A percentile compares a stretch with the other conserved stretches of the same genome.
Conservation (phyloP, 345 rosid species). For the Anastatica hierochuntica region DNA sequence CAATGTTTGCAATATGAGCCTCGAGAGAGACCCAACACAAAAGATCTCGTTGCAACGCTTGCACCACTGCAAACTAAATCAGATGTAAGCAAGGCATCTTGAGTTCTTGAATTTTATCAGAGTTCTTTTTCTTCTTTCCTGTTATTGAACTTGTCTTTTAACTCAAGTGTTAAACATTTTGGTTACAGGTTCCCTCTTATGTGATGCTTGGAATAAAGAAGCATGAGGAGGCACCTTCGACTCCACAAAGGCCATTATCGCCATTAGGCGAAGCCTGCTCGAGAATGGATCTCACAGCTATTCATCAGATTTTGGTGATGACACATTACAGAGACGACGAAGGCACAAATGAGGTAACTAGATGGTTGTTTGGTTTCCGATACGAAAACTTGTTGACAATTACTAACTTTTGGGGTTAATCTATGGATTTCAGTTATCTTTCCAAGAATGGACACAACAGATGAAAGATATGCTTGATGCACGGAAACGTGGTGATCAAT, state of each 20-base stretch:
- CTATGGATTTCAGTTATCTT: constrained; percentile 53
- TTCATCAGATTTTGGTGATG: constrained; percentile 78
- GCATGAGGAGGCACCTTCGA: constrained; percentile 63
- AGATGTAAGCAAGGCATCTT: constrained; percentile 45
- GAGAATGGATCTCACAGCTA: constrained; percentile 90
- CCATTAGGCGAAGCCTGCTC: constrained; percentile 95
- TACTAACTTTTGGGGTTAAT: background rate
- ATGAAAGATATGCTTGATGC: constrained; percentile 95
- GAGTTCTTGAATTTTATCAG: background rate
- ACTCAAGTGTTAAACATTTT: background rate
- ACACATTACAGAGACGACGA: constrained; percentile 95
- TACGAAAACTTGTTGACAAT: background rate
- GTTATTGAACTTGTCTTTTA: constrained; percentile 1
- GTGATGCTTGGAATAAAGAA: constrained; percentile 80
- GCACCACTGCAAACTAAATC: constrained; percentile 66
- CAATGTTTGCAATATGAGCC: constrained; percentile 89
- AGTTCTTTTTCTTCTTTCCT: too few species aligned
- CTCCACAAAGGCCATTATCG: constrained; percentile 71
- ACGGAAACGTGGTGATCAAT: constrained; percentile 82
- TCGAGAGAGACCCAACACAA: constrained; percentile 79
- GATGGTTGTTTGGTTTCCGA: background rate
- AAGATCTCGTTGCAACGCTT: constrained; percentile 67
- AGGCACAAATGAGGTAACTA: constrained; percentile 72
- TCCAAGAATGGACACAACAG: constrained; percentile 98
- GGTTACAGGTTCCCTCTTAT: constrained; percentile 68